A percentile compares a stretch with the other conserved stretches of the same genome.
Evolutionary conservation across 129 eudicot genomes (phyloP).

Genomic region (Heracleum sosnowskyi): DNA sequence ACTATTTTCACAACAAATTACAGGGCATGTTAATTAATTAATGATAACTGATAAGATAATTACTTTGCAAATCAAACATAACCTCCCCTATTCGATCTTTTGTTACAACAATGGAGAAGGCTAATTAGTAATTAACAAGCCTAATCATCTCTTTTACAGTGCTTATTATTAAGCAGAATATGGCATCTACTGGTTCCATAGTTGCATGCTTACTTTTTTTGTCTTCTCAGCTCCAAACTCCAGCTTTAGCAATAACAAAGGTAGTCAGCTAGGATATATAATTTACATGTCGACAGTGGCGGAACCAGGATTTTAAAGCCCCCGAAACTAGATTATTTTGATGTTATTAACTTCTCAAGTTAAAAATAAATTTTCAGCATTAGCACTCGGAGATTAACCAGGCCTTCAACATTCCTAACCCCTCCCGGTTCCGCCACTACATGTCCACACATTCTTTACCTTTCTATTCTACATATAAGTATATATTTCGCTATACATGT

Average conservation of each 20-base stretch:
- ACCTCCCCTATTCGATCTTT: background rate
- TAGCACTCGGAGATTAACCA: too few relatives aligned
- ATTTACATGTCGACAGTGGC: background rate
- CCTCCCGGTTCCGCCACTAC: background rate
- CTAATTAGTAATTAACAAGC: background rate
- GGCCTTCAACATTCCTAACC: too few relatives aligned
- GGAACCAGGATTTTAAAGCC: too few relatives aligned
- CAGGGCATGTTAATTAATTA: background rate
- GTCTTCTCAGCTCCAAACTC: slow-evolving; percentile 1
- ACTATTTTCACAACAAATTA: background rate
- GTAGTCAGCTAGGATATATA: background rate
- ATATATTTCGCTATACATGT: background rate
- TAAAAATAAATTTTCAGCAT: too few relatives aligned
- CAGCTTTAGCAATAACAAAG: slow-evolving; percentile 7
- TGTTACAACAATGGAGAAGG: background rate
- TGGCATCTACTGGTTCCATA: background rate
- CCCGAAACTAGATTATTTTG: too few relatives aligned
- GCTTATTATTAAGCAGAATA: background rate
- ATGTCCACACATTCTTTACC: background rate
- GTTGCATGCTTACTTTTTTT: background rate
- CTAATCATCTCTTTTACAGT: background rate
- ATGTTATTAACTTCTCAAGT: too few relatives aligned
- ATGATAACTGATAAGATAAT: too few relatives aligned
- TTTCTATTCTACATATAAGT: background rate
- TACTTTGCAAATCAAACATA: background rate